phyloP scores from a whole-genome alignment of 306 rosid species.

The Trichosanthes truncata region DNA sequence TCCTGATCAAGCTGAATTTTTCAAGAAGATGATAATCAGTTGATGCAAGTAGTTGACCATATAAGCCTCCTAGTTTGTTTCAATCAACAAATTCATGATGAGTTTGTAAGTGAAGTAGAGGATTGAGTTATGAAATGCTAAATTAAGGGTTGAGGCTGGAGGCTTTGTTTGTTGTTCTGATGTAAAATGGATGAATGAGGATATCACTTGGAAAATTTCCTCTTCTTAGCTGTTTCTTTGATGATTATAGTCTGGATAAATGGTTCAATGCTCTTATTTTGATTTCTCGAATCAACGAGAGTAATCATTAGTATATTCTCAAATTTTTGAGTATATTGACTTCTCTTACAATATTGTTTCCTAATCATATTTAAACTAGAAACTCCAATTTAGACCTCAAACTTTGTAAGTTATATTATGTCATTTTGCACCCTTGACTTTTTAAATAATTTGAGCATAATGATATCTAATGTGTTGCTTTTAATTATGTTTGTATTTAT shows the following conservation, averaged over 20 bases:
- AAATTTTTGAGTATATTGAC: neutral
- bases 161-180: neutral
- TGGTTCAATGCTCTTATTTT: neutral
- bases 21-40: slow-evolving; percentile 77
- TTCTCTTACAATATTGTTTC: neutral
- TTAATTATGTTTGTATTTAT: no score
- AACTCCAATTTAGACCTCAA: neutral
- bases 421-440: no score
- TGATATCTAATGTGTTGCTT: no score
- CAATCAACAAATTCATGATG: neutral
- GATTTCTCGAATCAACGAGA: neutral
- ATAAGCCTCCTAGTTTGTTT: neutral
- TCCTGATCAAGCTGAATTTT: slow-evolving; percentile 68
- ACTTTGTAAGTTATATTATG: neutral
- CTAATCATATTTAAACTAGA: neutral
- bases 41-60: slow-evolving; percentile 17
- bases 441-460: no score
- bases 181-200: neutral
- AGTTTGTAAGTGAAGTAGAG: neutral
- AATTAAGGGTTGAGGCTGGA: neutral
- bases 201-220: neutral
- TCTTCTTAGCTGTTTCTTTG: neutral
- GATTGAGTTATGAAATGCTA: neutral
- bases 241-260: no score
- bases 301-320: neutral